Percentiles rank a stretch among this genome's conserved stretches.
phyloP scores from a whole-genome alignment of 345 rosid species.

The Aethionema arabicum region DNA sequence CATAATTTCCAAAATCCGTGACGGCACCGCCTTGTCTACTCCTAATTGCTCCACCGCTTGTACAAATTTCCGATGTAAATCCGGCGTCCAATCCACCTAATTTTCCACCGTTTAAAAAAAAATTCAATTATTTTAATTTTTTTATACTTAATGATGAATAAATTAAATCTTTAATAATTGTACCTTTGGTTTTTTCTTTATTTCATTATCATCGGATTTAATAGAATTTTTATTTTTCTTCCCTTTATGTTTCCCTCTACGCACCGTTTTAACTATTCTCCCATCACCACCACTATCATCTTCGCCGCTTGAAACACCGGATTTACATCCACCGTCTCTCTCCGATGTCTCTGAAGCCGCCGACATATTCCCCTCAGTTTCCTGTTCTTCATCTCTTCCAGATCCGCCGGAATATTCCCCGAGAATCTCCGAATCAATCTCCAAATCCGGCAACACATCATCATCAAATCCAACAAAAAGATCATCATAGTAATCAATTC shows the following conservation, averaged over 20 bases:
- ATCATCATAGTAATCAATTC: constrained; percentile 79
- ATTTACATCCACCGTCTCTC: constrained; percentile 33
- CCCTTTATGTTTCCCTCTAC: constrained; percentile 38
- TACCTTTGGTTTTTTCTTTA: constrained; percentile 37
- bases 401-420: constrained; percentile 53
- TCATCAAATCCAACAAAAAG: constrained; percentile 61
- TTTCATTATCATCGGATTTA: constrained; percentile 34
- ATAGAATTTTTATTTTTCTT: constrained; percentile 57
- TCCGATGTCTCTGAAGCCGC: constrained; percentile 37
- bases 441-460: constrained; percentile 67
- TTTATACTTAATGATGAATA: not conserved
- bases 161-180: not conserved
- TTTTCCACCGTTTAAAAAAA: constrained; percentile 21
- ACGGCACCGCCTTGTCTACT: constrained; percentile 96
- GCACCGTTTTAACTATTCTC: constrained; percentile 30
- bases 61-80: constrained; percentile 84
- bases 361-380: constrained; percentile 47
- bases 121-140: not conserved
- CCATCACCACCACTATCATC: constrained; percentile 38
- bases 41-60: constrained; percentile 97
- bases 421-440: constrained; percentile 64
- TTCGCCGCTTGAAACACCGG: constrained; percentile 46
- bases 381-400: constrained; percentile 61
- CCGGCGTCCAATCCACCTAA: constrained; percentile 98
- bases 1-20: constrained; percentile 88